phyloP scores from a whole-genome alignment of 495 filamentous ascomycete genomes.

The Pseudoneurospora amorphoporcata region DNA sequence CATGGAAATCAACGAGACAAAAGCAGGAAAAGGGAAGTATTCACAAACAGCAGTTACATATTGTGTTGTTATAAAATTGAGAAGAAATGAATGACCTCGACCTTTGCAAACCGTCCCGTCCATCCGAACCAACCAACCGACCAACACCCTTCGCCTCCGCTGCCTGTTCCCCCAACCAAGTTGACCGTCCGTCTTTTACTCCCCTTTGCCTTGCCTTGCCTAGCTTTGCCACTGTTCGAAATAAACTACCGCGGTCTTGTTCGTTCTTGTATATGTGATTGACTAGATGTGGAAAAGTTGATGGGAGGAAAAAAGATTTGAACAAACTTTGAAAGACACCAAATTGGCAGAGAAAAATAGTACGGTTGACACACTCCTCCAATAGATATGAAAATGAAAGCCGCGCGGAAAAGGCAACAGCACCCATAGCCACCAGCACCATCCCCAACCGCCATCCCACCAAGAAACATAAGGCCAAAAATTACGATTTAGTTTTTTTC shows the following conservation, averaged over 20 bases:
- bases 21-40: neutral
- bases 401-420: neutral
- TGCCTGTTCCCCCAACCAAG: neutral
- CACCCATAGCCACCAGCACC: neutral
- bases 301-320: neutral
- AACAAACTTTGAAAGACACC: neutral
- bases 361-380: neutral
- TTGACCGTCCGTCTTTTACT: neutral
- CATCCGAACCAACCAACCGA: neutral
- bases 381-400: neutral
- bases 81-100: neutral
- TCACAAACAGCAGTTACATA: neutral
- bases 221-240: neutral
- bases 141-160: neutral
- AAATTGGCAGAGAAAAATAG: neutral
- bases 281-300: neutral
- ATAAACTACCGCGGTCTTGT: neutral
- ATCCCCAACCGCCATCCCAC: neutral
- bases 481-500: neutral
- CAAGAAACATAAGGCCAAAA: neutral
- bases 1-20: neutral
- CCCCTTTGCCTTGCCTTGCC: neutral
- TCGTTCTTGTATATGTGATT: neutral
- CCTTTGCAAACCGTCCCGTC: neutral
- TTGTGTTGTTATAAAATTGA: neutral